Conservation (phyloP, 2,329 filamentous ascomycete genomes). For the Pestalotiopsis sp. region DNA sequence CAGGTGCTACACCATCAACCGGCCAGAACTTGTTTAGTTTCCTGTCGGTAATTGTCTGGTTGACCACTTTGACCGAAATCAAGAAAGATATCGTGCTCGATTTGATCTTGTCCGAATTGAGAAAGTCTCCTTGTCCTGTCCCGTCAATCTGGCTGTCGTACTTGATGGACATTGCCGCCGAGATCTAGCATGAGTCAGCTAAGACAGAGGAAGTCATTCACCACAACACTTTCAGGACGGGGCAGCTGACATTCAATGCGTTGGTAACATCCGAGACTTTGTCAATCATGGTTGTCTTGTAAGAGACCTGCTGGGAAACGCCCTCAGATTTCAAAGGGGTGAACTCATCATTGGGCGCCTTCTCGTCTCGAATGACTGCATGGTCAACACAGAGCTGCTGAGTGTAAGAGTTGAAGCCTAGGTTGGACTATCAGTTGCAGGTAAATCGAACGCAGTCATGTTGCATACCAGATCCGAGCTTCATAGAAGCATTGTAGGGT, state of each 20-base stretch:
- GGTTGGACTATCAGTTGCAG: background rate
- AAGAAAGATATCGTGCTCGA: background rate
- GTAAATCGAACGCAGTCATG: background rate
- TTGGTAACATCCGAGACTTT: conserved; percentile 1
- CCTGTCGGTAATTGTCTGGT: background rate
- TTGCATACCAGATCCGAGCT: background rate
- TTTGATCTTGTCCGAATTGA: conserved; percentile 2
- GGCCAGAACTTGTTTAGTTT: background rate
- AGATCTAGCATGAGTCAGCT: background rate
- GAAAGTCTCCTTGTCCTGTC: background rate
- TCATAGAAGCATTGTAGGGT: conserved; percentile 2
- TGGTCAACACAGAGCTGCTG: conserved; percentile 3
- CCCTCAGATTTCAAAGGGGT: background rate
- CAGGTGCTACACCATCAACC: background rate
- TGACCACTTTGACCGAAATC: background rate
- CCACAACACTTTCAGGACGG: background rate
- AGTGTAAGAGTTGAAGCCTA: conserved; percentile 4
- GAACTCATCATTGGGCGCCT: background rate
- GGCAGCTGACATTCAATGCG: background rate
- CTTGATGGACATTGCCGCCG: background rate
- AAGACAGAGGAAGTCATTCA: background rate
- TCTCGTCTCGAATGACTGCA: background rate
- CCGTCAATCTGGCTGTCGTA: background rate
- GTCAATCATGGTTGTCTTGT: conserved; percentile 6
- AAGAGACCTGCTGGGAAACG: background rate